Conservation (phyloP, 108 stramenopile genomes). For the Skeletonema grethae region DNA sequence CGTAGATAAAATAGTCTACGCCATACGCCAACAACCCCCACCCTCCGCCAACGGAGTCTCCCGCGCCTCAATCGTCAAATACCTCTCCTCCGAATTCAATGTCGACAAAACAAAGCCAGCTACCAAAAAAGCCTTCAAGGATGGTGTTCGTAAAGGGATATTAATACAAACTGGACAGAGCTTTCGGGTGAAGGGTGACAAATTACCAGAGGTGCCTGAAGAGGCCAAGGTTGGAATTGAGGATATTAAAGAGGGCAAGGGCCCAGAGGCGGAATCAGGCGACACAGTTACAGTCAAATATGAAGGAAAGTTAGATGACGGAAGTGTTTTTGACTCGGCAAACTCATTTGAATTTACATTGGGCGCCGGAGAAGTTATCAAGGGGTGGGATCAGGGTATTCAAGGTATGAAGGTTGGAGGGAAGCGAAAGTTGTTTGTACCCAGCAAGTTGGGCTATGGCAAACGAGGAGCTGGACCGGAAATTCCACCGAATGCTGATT, state of each 20-base stretch:
- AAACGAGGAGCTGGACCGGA: slow-evolving; percentile 80
- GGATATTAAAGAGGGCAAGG: slow-evolving; percentile 51
- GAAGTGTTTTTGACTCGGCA: slow-evolving; percentile 67
- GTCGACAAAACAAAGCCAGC: slow-evolving; percentile 58
- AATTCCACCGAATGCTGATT: slow-evolving; percentile 84
- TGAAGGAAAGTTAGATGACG: slow-evolving; percentile 73
- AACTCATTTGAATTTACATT: slow-evolving; percentile 69
- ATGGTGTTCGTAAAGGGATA: slow-evolving; percentile 59
- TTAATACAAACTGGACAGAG: slow-evolving; percentile 76
- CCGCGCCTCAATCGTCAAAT: slow-evolving; percentile 69
- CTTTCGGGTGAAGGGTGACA: slow-evolving; percentile 69
- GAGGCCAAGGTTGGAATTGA: slow-evolving; percentile 51
- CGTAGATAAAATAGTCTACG: slow-evolving; percentile 75
- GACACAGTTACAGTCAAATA: slow-evolving; percentile 80
- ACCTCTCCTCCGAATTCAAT: slow-evolving; percentile 70
- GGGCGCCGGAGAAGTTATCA: slow-evolving; percentile 87
- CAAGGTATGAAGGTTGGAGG: slow-evolving; percentile 88
- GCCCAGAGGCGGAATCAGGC: slow-evolving; percentile 47
- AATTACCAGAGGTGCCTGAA: slow-evolving; percentile 40
- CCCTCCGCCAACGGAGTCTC: slow-evolving; percentile 62
- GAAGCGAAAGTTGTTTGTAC: slow-evolving; percentile 82
- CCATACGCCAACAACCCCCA: slow-evolving; percentile 61
- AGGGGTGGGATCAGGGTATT: slow-evolving; percentile 90
- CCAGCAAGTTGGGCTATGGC: slow-evolving; percentile 90
- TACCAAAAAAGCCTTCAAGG: slow-evolving; percentile 72